Conservation (phyloP, 2,329 filamentous ascomycete genomes). For the Aspergillus transmontanensis region DNA sequence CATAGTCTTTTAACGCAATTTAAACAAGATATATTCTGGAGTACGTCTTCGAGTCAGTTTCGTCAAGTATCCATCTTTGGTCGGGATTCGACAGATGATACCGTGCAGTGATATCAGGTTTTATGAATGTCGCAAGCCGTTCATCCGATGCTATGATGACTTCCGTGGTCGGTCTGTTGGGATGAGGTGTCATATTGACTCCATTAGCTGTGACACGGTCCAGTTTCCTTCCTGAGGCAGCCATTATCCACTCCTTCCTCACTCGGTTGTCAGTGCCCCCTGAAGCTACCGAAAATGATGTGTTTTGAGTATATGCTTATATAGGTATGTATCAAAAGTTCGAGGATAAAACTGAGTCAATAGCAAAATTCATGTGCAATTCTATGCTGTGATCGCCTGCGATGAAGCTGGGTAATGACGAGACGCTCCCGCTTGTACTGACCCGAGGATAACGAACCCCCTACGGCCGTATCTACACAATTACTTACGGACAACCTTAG, state of each 20-base stretch:
- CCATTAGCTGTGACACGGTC: background rate
- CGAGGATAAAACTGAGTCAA: too few species aligned
- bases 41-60: background rate
- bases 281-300: too few species aligned
- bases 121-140: background rate
- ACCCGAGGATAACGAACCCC: background rate
- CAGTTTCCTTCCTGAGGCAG: background rate
- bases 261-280: too few species aligned
- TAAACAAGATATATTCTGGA: background rate
- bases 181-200: too few species aligned
- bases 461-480: background rate
- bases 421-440: background rate
- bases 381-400: background rate
- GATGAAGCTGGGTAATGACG: background rate
- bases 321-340: too few species aligned
- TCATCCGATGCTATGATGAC: background rate
- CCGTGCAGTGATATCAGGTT: background rate
- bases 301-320: too few species aligned
- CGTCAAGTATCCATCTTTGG: background rate
- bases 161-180: background rate
- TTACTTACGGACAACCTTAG: background rate
- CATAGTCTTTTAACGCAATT: background rate
- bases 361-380: too few species aligned
- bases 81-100: too few species aligned
- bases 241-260: background rate